Conservation (phyloP, 176 grass and related monocot genomes). For the Musa schizocarpa region DNA sequence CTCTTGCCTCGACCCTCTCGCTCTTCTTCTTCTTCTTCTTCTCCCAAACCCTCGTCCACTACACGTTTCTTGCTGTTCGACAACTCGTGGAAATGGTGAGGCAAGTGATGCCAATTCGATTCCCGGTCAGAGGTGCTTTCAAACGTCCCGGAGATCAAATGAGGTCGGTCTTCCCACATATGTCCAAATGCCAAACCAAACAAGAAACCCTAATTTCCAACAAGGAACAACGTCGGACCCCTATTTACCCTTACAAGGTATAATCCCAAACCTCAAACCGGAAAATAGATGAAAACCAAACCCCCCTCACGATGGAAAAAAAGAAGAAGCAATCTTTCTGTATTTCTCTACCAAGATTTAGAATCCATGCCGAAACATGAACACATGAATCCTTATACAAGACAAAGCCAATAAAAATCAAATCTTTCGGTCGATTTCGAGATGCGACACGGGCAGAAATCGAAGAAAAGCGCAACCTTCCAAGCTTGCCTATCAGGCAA, state of each 20-base stretch:
- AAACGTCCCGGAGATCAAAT: slow-evolving; percentile 8
- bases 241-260: not conserved
- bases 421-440: not conserved
- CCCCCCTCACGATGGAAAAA: not conserved
- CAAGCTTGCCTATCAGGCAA: not conserved
- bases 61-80: slow-evolving; percentile 2
- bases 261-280: not conserved
- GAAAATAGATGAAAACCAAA: not conserved
- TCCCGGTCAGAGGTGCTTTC: slow-evolving; percentile 4
- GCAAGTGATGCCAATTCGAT: slow-evolving; percentile 16
- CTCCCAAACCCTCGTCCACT: not conserved
- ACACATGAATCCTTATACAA: not conserved
- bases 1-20: not conserved
- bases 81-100: not conserved
- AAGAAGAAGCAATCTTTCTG: not conserved
- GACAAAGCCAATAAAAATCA: not conserved
- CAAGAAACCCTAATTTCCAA: not conserved
- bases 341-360: not conserved
- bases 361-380: not conserved
- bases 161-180: slow-evolving; percentile 5
- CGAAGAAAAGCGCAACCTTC: slow-evolving; percentile 3
- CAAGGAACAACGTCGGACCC: not conserved
- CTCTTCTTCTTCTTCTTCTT: not conserved
- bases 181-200: not conserved
- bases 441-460: not conserved